Base-by-base conservation (phyloP, 1,284 basidiomycete genomes). In the Omphalotus olearius region DNA sequence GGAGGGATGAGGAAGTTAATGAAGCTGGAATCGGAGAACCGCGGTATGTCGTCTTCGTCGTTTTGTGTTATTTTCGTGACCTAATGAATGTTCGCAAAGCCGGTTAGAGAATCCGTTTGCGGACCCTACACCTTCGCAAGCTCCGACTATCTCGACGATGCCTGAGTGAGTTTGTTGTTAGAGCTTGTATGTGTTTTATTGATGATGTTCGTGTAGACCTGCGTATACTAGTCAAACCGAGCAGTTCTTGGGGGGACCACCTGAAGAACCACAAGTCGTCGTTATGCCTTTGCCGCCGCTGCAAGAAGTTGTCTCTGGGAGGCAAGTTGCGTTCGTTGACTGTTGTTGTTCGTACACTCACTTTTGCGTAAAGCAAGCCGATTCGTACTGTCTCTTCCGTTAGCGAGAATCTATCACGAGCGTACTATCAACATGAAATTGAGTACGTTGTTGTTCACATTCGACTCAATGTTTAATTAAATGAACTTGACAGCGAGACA, bases 81-180 rank as follows among this genome's bases (percentile, higher is more conserved):
- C 18, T 25, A 2, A 16, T 3, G n/a, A 33, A 18, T 36, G 5
- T 13, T 13, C 26, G 2, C 4, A 33, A 14, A 40, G 43, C 23
- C 40, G 26, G 11, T 11, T 37, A 26, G 25, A 66, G 14, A 69
- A 74, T 50, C 63, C 65, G 0, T 69, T 69, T 54, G 64, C 60
- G 13, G 70, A 74, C 56, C 69, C 71, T 33, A 23, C 51, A 2
- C 44, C 51, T 6, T 37, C 56, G 4, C 33, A 43, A 14, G 36
- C 51, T 38, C 47, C 53, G 45, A 42, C 52, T 38, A 46, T 39
- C 20, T 50, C 48, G 16, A 20, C 7, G 11, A 43, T 54, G 51
- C 53, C 47, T 33, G 43, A 56, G 41, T 51, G 45, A 37, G 23
- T 40, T n/a, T 25, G 17, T 25, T 37, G 9, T 16, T 7, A 36